Evolutionary conservation across 192 early-diverging fungal species (phyloP).

Genomic region (Coemansia sp.): DNA sequence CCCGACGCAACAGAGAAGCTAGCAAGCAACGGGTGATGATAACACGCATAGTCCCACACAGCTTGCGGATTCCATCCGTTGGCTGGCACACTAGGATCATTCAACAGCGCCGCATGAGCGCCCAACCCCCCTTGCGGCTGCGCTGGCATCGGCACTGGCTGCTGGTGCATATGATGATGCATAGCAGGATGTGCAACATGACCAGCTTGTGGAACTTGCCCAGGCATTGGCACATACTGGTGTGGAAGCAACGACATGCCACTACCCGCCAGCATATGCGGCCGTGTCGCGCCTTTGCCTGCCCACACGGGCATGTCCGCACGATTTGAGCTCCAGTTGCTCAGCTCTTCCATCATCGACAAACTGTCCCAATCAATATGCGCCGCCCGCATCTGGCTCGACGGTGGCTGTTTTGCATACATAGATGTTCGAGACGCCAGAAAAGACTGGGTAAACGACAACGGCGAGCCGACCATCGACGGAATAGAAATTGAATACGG

Average conservation of each 20-base stretch:
- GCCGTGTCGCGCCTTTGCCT: neutral
- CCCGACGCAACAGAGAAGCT: constrained; percentile 41
- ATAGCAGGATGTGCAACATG: neutral
- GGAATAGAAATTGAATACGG: constrained; percentile 51
- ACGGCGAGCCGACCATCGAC: constrained; percentile 48
- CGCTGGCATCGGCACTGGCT: neutral
- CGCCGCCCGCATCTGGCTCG: constrained; percentile 52
- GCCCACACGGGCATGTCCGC: neutral
- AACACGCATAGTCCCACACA: constrained; percentile 48
- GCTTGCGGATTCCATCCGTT: constrained; percentile 33
- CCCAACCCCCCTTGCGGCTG: neutral
- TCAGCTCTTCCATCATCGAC: constrained; percentile 44
- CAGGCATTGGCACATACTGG: neutral
- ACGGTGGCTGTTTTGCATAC: constrained; percentile 48
- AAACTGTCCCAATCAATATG: constrained; percentile 54
- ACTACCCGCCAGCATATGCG: neutral
- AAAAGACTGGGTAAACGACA: constrained; percentile 52
- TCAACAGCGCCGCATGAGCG: neutral
- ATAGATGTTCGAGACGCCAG: constrained; percentile 50
- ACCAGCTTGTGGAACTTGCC: neutral
- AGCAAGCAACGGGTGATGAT: constrained; percentile 38
- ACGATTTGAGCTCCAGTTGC: neutral
- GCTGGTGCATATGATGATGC: neutral
- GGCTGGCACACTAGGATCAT: neutral
- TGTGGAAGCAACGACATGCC: neutral